Evolutionary conservation across 2,329 filamentous ascomycete species (phyloP), one percentile per base, ranked within the genome.

Genomic region (Lanzia echinophila): DNA sequence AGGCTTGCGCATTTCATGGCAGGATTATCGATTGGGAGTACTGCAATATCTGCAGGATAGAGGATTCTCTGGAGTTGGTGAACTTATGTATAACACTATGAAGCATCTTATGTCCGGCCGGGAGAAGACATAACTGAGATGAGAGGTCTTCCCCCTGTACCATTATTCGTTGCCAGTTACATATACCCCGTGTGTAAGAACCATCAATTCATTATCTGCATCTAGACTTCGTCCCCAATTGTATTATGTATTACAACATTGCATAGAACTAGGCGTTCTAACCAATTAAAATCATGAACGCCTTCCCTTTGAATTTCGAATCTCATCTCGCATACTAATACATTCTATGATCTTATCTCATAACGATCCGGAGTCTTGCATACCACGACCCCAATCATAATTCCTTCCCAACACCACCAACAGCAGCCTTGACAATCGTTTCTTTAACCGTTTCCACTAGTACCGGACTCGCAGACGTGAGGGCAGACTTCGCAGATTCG

Each of bases 21-120:
- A 85, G 62, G 82, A 87, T 47, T 95, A 90, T 68, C 78, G 87
- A 55, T 73, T 89, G 6, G 79, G 81, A n/a, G 84, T 92, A 58
- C 70, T 95, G 54, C 75, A 77, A 47, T 82, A 83, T 70, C 69
- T 95, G 57, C 84, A 86, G 55, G 73, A 71, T 6, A 78, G 77
- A 50, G 86, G 86, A 0, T 75, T 87, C 44, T 71, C 69, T 11
- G 90, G 90, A 0, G 75, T 92, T 31, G 78, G 79, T 15, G 77
- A 84, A 58, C 70, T 95, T 63, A 85, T 95, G 77, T 87, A 87
- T 68, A 88, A 83, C 62, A 91, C 88, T 1, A 90, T 94, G 81
- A 89, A 86, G 67, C 82, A 85, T 48, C 70, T 92, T 61, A 83
- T 82, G 70, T 79, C 44, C 59, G 39, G 24, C 6, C 47, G 50